phyloP scores from a whole-genome alignment of 2,329 filamentous ascomycete genomes.

The Calonectria fujianensis region DNA sequence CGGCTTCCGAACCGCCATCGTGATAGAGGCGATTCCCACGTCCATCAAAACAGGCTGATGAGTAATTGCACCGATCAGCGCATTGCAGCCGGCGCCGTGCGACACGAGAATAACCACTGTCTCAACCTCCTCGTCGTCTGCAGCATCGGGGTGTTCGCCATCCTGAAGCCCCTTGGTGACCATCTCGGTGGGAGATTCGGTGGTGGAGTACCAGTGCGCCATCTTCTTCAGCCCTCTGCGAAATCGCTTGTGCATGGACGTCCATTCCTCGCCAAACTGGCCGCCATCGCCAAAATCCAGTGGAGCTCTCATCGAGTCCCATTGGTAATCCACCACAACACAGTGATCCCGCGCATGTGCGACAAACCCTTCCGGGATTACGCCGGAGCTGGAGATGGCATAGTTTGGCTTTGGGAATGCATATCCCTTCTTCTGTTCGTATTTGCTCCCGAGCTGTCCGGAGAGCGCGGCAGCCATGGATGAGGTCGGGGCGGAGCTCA shows the following conservation, averaged over 20 bases:
- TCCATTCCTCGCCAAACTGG: slow-evolving; percentile 94
- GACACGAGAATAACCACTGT: slow-evolving; percentile 91
- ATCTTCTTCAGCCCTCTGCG: slow-evolving; percentile 85
- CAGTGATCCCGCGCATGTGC: slow-evolving; percentile 93
- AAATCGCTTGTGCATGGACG: slow-evolving; percentile 94
- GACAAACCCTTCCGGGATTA: slow-evolving; percentile 91
- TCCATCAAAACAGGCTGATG: slow-evolving; percentile 94
- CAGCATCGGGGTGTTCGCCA: slow-evolving; percentile 57
- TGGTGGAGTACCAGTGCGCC: slow-evolving; percentile 86
- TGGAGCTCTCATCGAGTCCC: slow-evolving; percentile 91
- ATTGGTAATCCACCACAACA: slow-evolving; percentile 91
- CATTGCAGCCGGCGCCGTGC: slow-evolving; percentile 97
- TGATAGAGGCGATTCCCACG: slow-evolving; percentile 91
- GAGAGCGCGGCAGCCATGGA: slow-evolving; percentile 61
- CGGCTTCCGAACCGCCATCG: slow-evolving; percentile 84
- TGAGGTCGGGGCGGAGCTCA: slow-evolving; percentile 53
- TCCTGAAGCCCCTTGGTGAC: slow-evolving; percentile 61
- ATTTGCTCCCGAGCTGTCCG: slow-evolving; percentile 50
- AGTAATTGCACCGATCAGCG: slow-evolving; percentile 92
- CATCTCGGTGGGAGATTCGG: slow-evolving; percentile 70
- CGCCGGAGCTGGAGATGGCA: slow-evolving; percentile 85
- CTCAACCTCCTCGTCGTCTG: slow-evolving; percentile 79
- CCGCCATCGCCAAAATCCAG: slow-evolving; percentile 92
- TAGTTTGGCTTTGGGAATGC: slow-evolving; percentile 87
- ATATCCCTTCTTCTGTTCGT: slow-evolving; percentile 72